Base-by-base conservation (phyloP, 78 protist genomes). In the Dictyostelium purpureum region DNA sequence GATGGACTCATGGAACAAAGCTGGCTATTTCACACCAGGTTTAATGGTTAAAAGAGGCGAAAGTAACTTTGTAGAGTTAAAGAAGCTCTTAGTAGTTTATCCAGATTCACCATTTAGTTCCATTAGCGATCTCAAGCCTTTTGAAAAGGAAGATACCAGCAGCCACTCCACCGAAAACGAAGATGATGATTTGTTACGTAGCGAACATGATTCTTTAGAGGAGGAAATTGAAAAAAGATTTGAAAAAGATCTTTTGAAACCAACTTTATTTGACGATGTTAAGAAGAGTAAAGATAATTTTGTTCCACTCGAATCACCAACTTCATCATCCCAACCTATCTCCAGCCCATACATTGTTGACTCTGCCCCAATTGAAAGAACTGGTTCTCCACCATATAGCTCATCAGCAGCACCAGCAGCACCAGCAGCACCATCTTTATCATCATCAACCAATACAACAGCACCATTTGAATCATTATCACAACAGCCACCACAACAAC, bases 1-100 rank as follows among this genome's bases (percentile, higher is more conserved):
- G 21, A 85, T 85, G 92, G 92, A 85, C 4, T 51, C 57, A 19
- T 85, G 92, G 92, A 69, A 85, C 76, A 85, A 73, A 31, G 92
- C 92, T 11, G 92, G 92, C 26, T 85, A 85, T 47, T 85, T 85
- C 35, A 35, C 80, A 31, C 51, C 80, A 28, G 43, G 47, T 47
- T 66, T 85, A 9, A 43, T 71, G 49, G 82, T 85, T 4, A 85
- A 73, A 65, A 37, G 76, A 35, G 92, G 83, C 9, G 82, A 70
- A 38, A 69, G 92, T 26, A n/a, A 2, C 6, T 85, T 85, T 61
- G 42, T 85, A n/a, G 82, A 85, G 24, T 74, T 85, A 19, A 70
- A 59, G 45, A 70, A 73, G 38, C 21, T 85, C 33, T 61, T 85
- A 66, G 7, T 26, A 11, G 33, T 40, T 12, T 59, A 49, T 42